Evolutionary conservation across 2,329 filamentous ascomycete genomes (phyloP).

Genomic region (Rhytidhysteron rufulum): DNA sequence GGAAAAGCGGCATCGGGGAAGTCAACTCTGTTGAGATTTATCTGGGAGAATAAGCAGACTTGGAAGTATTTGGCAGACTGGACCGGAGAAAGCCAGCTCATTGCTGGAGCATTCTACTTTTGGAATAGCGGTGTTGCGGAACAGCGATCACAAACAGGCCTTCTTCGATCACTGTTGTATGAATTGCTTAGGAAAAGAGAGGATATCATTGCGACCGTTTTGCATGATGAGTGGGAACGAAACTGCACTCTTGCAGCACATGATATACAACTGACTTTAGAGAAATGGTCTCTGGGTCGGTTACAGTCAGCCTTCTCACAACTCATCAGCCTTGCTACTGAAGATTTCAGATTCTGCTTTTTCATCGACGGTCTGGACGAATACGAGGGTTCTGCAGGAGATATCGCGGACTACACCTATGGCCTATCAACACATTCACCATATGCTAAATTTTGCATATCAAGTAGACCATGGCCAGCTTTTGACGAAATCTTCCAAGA

Average conservation of each 20-base stretch:
- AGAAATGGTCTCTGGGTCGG: too few species aligned
- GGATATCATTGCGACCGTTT: not conserved
- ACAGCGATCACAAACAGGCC: constrained; percentile 17
- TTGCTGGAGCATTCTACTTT: constrained; percentile 39
- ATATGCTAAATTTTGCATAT: constrained; percentile 7
- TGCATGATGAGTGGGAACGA: too few species aligned
- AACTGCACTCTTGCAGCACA: too few species aligned
- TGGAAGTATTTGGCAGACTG: constrained; percentile 28
- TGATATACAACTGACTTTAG: too few species aligned
- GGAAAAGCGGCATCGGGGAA: constrained; percentile 41
- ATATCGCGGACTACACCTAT: constrained; percentile 3
- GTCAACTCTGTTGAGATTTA: constrained; percentile 45
- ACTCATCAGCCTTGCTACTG: too few species aligned
- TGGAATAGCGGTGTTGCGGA: constrained; percentile 37
- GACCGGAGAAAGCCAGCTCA: constrained; percentile 23
- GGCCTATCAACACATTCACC: not conserved
- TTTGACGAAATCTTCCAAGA: constrained; percentile 1
- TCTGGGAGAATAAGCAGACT: constrained; percentile 25
- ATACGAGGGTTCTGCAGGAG: not conserved
- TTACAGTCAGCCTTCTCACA: too few species aligned
- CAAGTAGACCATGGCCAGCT: constrained; percentile 8
- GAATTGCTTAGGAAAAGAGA: not conserved
- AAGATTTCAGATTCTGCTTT: constrained; percentile 1
- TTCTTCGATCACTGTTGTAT: not conserved
- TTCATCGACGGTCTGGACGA: constrained; percentile 9